phyloP scores from a whole-genome alignment of 305 asterid genomes.

The Solanum aculeatissimum region DNA sequence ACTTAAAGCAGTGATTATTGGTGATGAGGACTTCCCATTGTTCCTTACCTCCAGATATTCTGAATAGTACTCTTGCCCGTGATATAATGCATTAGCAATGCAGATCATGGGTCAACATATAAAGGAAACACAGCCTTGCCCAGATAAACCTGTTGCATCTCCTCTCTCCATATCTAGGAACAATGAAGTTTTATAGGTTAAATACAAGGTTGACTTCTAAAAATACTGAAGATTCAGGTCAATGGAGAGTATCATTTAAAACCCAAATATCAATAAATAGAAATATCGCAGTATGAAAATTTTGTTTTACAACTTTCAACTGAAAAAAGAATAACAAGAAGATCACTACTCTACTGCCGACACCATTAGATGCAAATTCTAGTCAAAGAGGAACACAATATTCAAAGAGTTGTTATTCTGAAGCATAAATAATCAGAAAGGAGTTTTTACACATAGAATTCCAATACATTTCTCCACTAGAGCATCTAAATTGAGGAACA shows the following conservation, averaged over 20 bases:
- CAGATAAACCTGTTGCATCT: slow-evolving; percentile 74
- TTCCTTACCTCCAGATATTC: not conserved
- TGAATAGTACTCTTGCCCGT: not conserved
- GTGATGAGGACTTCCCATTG: not conserved
- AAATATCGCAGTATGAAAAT: not conserved
- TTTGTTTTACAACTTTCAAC: not conserved
- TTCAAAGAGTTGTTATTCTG: not conserved
- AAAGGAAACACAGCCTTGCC: slow-evolving; percentile 60
- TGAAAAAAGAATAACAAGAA: not conserved
- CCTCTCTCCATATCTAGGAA: slow-evolving; percentile 86
- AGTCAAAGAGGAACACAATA: not conserved
- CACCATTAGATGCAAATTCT: not conserved
- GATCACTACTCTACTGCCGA: not conserved
- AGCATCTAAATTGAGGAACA: not conserved
- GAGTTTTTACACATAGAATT: not conserved
- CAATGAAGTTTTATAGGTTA: not conserved
- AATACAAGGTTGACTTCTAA: not conserved
- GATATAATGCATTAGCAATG: slow-evolving; percentile 1
- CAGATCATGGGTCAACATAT: slow-evolving; percentile 40
- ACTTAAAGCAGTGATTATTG: not conserved
- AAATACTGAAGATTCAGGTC: not conserved
- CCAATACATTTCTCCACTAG: not conserved
- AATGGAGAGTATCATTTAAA: not conserved
- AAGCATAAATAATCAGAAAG: not conserved
- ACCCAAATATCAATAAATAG: not conserved